Conservation (phyloP, 768 basidiomycete species). For the Tulasnella sp. region DNA sequence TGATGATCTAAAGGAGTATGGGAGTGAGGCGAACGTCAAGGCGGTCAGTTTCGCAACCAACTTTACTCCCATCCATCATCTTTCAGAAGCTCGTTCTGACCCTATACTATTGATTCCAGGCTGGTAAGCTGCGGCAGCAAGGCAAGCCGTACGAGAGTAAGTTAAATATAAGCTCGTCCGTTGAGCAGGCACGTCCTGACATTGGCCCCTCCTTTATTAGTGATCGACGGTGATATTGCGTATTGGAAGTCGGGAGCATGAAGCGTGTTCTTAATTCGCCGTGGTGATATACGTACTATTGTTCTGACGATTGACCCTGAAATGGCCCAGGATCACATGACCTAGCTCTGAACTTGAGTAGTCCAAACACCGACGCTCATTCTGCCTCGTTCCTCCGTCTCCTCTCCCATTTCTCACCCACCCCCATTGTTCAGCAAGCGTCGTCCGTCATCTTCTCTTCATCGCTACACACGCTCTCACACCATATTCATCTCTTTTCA, state of each 20-base stretch:
- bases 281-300: background rate
- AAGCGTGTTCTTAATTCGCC: background rate
- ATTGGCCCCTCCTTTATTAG: slow-evolving; percentile 23
- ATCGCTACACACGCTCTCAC: background rate
- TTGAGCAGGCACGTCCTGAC: background rate
- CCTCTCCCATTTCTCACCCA: background rate
- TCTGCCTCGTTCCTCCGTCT: background rate
- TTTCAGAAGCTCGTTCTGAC: slow-evolving; percentile 8
- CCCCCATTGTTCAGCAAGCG: background rate
- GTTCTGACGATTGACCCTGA: background rate
- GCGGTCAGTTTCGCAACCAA: slow-evolving; percentile 36
- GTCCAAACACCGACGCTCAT: background rate
- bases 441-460: slow-evolving; percentile 1
- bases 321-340: background rate
- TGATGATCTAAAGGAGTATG: slow-evolving; percentile 82
- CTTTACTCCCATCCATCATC: background rate
- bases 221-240: slow-evolving; percentile 83
- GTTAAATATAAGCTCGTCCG: slow-evolving; percentile 25
- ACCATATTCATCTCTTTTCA: background rate
- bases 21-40: slow-evolving; percentile 84
- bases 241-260: slow-evolving; percentile 78
- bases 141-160: slow-evolving; percentile 93
- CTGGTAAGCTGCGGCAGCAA: slow-evolving; percentile 89
- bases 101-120: slow-evolving; percentile 19
- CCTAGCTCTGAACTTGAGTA: background rate